Evolutionary conservation across 2,329 filamentous ascomycete genomes (phyloP), one percentile per base, ranked within the genome.

Genomic region (Triangularia verruculosa): DNA sequence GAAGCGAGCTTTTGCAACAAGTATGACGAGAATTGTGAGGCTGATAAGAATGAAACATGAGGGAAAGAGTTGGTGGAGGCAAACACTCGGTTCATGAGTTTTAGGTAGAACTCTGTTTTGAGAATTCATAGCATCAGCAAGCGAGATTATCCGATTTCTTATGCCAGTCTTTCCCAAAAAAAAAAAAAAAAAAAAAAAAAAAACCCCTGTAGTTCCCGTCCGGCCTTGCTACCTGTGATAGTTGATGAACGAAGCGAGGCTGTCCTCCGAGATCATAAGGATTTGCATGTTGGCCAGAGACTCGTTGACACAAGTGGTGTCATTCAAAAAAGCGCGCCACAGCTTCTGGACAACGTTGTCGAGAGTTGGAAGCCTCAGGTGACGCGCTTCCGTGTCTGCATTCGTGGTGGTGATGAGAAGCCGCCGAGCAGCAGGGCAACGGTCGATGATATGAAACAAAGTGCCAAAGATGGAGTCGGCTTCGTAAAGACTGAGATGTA

Each of bases 401-500:
- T 74, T 71, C 25, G 73, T 77, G 43, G 79, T 77, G 20, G 78
- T 78, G 24, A 83, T 69, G 15, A 81, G 61, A 20, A 83, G 71
- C 62, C 74, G 69, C 54, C 72, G 69, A 3, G 72, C 74, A 9
- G 68, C 66, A 4, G 73, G 69, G 61, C 82, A 83, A 24, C 78
- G 75, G 66, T 83, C 80, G 52, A 81, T 74, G 52, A 83, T 74
- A 64, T 82, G 79, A 71, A 80, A 83, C 57, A 83, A 72, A 22
- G 76, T 75, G 8, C 78, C 78, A 65, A 82, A 82, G 57, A 83
- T 77, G 68, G 79, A 76, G 64, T 81, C 79, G 8, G 74, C 73
- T 66, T 77, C 78, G 57, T 77, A 73, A 56, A 76, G 73, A 57
- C 78, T 77, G 63, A 79, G 78, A 24, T 76, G 74, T 62, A 83